Evolutionary conservation across 495 filamentous ascomycete genomes (phyloP).

Genomic region (Terfezia boudieri): DNA sequence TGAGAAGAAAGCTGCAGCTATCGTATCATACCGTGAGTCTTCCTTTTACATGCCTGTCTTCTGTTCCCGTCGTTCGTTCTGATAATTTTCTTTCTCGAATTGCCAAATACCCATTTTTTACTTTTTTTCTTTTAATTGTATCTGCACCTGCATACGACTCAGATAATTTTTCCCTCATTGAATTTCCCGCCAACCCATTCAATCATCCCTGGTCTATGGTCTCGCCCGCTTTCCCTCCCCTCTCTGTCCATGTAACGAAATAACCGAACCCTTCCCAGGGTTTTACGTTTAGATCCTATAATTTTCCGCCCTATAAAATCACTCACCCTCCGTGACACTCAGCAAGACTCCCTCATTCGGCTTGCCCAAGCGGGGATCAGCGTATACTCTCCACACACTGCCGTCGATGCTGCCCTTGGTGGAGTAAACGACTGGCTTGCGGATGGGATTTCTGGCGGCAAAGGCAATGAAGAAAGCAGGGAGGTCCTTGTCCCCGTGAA

Average conservation of each 20-base stretch:
- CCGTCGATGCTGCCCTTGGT: constrained; percentile 66
- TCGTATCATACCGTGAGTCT: constrained; percentile 68
- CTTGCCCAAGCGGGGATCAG: constrained; percentile 30
- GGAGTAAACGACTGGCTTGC: constrained; percentile 92
- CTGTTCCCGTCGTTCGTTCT: background rate
- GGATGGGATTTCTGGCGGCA: constrained; percentile 46
- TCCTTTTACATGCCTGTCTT: background rate
- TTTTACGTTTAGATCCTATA: constrained; percentile 47
- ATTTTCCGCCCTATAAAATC: constrained; percentile 85
- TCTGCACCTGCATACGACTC: too few relatives aligned
- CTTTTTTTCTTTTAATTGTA: too few relatives aligned
- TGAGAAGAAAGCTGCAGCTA: constrained; percentile 43
- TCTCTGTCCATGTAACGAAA: too few relatives aligned
- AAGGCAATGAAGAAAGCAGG: constrained; percentile 22
- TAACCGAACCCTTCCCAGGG: too few relatives aligned
- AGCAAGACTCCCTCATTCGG: constrained; percentile 63
- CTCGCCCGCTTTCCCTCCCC: too few relatives aligned
- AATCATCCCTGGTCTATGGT: too few relatives aligned
- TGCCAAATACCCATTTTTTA: background rate
- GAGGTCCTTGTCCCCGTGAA: constrained; percentile 13
- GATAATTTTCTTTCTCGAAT: background rate
- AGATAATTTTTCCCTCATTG: too few relatives aligned
- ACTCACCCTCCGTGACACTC: constrained; percentile 59
- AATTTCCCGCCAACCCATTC: too few relatives aligned
- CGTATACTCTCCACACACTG: constrained; percentile 83